Evolutionary conservation across 2,329 filamentous ascomycete genomes (phyloP).

Genomic region (Penicillium frequentans): DNA sequence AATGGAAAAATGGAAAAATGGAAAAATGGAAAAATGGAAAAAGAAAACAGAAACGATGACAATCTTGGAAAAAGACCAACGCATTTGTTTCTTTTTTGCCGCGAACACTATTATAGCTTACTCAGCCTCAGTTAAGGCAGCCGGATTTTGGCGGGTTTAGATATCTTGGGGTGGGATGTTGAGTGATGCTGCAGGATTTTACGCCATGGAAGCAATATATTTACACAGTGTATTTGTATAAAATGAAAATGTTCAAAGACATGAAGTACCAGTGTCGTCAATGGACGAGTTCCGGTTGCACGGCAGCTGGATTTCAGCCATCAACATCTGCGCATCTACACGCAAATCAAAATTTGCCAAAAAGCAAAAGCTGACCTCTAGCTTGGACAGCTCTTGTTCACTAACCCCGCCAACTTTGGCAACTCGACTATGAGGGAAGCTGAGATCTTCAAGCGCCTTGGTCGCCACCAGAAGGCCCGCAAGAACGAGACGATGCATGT

Average conservation of each 20-base stretch:
- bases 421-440: slow-evolving; percentile 80
- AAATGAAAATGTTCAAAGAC: not conserved
- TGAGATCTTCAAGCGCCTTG: slow-evolving; percentile 92
- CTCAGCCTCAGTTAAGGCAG: slow-evolving; percentile 24
- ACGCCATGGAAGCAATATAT: not conserved
- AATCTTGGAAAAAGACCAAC: not conserved
- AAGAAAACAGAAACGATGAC: not conserved
- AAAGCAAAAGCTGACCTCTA: slow-evolving; percentile 90
- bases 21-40: not conserved
- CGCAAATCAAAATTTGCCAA: slow-evolving; percentile 79
- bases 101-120: slow-evolving; percentile 8
- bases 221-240: not conserved
- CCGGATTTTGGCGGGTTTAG: slow-evolving; percentile 8
- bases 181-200: not conserved
- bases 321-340: slow-evolving; percentile 59
- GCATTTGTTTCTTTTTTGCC: not conserved
- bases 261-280: not conserved
- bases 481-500: slow-evolving; percentile 81
- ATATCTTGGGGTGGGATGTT: not conserved
- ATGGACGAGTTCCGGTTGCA: not conserved
- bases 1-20: not conserved
- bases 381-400: slow-evolving; percentile 73
- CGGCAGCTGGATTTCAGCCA: slow-evolving; percentile 41
- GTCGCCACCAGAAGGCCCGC: slow-evolving; percentile 84
- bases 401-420: slow-evolving; percentile 86